Conservation (phyloP, 768 basidiomycete genomes). For the Boletus edulis region DNA sequence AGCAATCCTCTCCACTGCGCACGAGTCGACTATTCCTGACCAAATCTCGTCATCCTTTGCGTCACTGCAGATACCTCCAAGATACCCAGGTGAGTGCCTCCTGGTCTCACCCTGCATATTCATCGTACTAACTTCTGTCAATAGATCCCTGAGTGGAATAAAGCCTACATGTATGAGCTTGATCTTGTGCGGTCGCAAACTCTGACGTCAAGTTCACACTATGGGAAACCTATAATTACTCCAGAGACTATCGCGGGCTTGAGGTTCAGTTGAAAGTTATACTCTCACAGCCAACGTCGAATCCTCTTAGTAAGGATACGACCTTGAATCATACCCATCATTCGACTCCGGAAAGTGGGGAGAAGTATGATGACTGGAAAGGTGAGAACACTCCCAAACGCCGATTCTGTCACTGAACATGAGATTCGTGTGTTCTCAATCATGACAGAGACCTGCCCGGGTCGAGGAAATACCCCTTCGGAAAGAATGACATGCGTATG, state of each 20-base stretch:
- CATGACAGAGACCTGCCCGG: background rate
- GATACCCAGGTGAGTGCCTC: conserved; percentile 57
- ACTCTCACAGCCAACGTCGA: conserved; percentile 22
- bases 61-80: conserved; percentile 52
- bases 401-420: background rate
- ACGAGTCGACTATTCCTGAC: background rate
- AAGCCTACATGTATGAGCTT: conserved; percentile 30
- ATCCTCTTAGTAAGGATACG: background rate
- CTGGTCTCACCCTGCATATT: background rate
- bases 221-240: background rate
- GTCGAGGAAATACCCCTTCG: background rate
- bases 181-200: background rate
- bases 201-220: background rate
- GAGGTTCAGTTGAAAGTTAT: conserved; percentile 66
- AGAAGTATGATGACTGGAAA: background rate
- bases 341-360: background rate
- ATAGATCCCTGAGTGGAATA: conserved; percentile 65
- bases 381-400: conserved; percentile 5
- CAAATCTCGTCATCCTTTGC: background rate
- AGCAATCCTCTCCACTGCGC: background rate
- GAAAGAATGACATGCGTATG: background rate
- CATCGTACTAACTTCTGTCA: background rate
- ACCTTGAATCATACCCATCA: background rate
- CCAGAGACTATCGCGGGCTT: conserved; percentile 69
- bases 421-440: background rate